Evolutionary conservation across 164 flowering plant genomes (phyloP).

Genomic region (Vitis labrusca): DNA sequence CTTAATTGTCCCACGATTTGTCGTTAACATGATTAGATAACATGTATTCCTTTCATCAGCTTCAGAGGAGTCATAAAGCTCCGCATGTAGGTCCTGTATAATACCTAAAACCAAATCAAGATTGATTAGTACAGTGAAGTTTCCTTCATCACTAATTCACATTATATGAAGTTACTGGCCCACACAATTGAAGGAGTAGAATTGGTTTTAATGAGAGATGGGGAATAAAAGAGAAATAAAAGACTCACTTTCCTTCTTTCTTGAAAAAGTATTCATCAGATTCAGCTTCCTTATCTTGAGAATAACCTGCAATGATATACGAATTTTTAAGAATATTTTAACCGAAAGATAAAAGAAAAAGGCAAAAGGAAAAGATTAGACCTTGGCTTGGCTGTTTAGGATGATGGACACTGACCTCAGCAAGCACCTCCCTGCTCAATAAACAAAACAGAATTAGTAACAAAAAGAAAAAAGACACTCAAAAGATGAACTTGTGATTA

Average conservation of each 20-base stretch:
- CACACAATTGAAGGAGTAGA: too few species aligned
- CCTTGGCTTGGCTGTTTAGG: constrained; percentile 67
- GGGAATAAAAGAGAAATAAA: not conserved
- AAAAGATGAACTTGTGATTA: not conserved
- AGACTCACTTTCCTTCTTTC: constrained; percentile 62
- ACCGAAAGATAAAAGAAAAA: not conserved
- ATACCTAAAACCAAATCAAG: constrained; percentile 39
- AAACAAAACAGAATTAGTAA: not conserved
- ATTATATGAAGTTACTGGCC: too few species aligned
- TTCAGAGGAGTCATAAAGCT: constrained; percentile 55
- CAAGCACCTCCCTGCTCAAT: constrained; percentile 55
- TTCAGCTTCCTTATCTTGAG: constrained; percentile 54
- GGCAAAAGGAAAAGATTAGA: constrained; percentile 13
- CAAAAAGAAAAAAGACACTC: not conserved
- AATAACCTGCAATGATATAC: constrained; percentile 47
- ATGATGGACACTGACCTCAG: constrained; percentile 54
- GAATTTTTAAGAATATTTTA: too few species aligned
- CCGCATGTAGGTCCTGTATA: constrained; percentile 57
- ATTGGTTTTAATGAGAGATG: not conserved
- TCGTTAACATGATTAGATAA: constrained; percentile 58
- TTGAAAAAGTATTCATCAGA: constrained; percentile 42
- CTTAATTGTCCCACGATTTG: constrained; percentile 63
- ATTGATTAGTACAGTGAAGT: not conserved
- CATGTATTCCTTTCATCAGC: constrained; percentile 44
- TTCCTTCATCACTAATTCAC: too few species aligned